Evolutionary conservation across 31 red algal genomes (phyloP), one percentile per base, ranked within the genome.

Genomic region (Porphyra umbilicalis): DNA sequence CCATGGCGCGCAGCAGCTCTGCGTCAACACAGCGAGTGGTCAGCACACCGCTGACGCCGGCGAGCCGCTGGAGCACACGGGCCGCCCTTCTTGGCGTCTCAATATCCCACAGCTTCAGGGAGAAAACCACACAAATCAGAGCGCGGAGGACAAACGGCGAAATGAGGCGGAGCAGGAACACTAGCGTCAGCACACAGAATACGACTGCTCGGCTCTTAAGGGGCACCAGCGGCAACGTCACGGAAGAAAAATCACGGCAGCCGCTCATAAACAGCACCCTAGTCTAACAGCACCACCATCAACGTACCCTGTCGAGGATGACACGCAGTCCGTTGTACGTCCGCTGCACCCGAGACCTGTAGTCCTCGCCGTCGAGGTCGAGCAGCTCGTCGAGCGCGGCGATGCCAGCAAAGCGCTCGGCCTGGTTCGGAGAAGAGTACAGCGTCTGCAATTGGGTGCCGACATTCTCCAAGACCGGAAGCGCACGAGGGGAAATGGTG

Each of bases 301-400:
- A 88, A 76, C 35, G 33, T 78, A 86, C 87, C 79, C 83, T 91
- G 8, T 42, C 37, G 83, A 98, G 87, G 15, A 98, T 57, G 30
- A 90, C 78, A 10, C 96, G 93, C 37, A 98, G 85, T 25, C 92
- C 92, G 42, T 98, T 98, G 40, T 88, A 84, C 5, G 96, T 87
- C 33, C 96, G 88, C 79, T 98, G 96, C 10, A 94, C 88, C 36
- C 92, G 92, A 75, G 87, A 86, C 35, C 92, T 90, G 67, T 95
- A 90, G 29, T 81, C 82, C 82, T 98, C 96, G 33, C 92, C 85
- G 57, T 87, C 80, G 29, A 90, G 88, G 29, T 80, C 84, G 35
- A 98, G 77, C 6, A 98, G 80, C 30, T 85, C 96, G 38, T 83
- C 79, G 20, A 98, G 83, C 33, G 86, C 92, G 16, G 91, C 89